These are phyloP conservation scores for Lathyrus sativus DNA, from an alignment of 306 rosid genomes.

Conservation along the genomic window DNA sequence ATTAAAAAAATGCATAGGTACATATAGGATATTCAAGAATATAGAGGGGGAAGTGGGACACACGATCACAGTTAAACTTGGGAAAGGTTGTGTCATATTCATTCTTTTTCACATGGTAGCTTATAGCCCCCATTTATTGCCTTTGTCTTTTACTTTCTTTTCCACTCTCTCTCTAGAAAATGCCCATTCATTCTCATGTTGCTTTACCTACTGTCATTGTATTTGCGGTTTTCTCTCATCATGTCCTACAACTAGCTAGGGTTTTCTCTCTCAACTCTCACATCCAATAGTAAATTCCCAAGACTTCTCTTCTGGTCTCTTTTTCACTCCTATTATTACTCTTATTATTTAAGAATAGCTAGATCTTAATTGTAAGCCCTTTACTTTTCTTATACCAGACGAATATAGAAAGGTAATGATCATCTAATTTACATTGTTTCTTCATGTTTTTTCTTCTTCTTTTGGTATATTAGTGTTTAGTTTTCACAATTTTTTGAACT, in stretches of 20 bases:
- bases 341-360: conserved; percentile 5
- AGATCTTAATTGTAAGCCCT: conserved; percentile 49
- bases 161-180: conserved; percentile 40
- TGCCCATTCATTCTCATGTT: too few species aligned
- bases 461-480: conserved; percentile 17
- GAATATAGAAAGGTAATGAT: conserved; percentile 46
- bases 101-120: conserved; percentile 30
- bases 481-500: conserved; percentile 28
- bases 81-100: conserved; percentile 37
- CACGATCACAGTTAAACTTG: too few species aligned
- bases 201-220: too few species aligned
- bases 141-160: conserved; percentile 47
- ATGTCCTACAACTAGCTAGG: conserved; percentile 69
- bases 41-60: too few species aligned
- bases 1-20: too few species aligned
- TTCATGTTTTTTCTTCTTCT: conserved; percentile 24
- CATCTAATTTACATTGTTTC: conserved; percentile 35
- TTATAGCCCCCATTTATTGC: conserved; percentile 43
- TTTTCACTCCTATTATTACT: conserved; percentile 35
- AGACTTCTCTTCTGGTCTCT: conserved; percentile 47
- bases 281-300: conserved; percentile 50
- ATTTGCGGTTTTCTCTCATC: too few species aligned
- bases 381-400: conserved; percentile 27
- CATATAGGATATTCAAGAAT: too few species aligned
- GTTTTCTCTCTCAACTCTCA: conserved; percentile 57